Evolutionary conservation across 2,329 filamentous ascomycete genomes (phyloP), one percentile per base, ranked within the genome.

Genomic region (Clonostachys byssicola): DNA sequence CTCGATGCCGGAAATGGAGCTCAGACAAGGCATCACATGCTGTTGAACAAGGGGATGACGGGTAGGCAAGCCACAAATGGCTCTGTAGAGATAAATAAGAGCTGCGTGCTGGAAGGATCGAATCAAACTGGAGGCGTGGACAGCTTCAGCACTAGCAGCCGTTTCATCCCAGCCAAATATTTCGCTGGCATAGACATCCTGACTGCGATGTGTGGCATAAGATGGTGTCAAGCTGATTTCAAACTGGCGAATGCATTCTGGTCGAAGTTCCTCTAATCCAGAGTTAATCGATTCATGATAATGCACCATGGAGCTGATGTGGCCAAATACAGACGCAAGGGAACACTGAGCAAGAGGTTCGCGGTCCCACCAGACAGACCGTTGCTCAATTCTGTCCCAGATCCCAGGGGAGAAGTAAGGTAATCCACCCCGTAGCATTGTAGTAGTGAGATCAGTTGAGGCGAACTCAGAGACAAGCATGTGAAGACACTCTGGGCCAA

Each of bases 401-500:
- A 64, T 61, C 0, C 55, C 52, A 2, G 64, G 60, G 2, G 64
- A 56, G 9, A 71, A 71, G 10, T 62, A 67, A 1, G 69, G 68
- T 5, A 58, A 49, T 16, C 60, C 58, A 0, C 67, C 68, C n/a
- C 64, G 68, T 1, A 73, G 56, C 47, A 73, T 52, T 2, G 69
- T 60, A 12, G 68, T 64, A 1, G 68, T 72, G 9, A 73, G 57
- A 47, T 73, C 70, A 46, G 68, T 65, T 0, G 70, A 71, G 4
- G 64, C 63, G 42, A 73, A 73, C 43, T 71, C 68, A 0, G 70
- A 71, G 6, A 73, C 47, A 43, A 73, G 65, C 52, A 73, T 57
- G 10, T 67, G 60, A 4, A 65, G 50, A 2, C 62, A 55, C 18
- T 63, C 60, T 5, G 59, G 59, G 1, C 59, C 55, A 4, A 48